Base-by-base conservation (phyloP, 495 filamentous ascomycete genomes). In the Symbiotaphrina buchneri region DNA sequence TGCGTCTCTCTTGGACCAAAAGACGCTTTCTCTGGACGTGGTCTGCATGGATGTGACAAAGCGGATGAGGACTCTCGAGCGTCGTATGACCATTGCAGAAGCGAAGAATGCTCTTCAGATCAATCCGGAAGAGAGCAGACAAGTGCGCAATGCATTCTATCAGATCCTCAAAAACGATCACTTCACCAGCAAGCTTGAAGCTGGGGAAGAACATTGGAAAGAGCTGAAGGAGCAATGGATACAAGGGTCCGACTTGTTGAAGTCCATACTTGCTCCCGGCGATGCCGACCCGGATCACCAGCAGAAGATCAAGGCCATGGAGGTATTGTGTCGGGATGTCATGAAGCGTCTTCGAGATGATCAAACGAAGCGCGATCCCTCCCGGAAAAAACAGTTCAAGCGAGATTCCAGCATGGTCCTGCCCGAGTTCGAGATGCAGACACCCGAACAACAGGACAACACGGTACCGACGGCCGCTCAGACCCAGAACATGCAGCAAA, bases 41-140 rank as follows among this genome's bases (percentile, higher is more conserved):
- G 68, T 87, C 16, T 79, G 73, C 41, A 70, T 59, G n/a, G 75
- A 84, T 47, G 74, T 84, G 28, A 81, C 74, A 6, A 87, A 87
- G 48, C 55, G 71, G 16, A 74, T 83, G 59, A 59, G 79, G 23
- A 71, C 61, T 1, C 32, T 65, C 18, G 59, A 65, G 32, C 53
- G 53, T n/a, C 51, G 56, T 18, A 68, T 84, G 55, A 72, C 67
- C 3, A 62, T 82, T 27, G 62, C 65, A 19, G 72, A 81, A 36
- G 75, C 75, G 13, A 82, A 81, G 42, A 72, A 70, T 36, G 53
- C 63, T 5, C 59, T 87, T 10, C 68, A 66, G 2, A 52, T 84
- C 39, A 76, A 84, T 36, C 79, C 79, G 0, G 60, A 69, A 32
- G 56, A 79, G 42, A 71, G 63, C 32, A 63, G 75, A 11, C 58